Conservation (phyloP, 1,284 basidiomycete species). For the Takashimella koratensis region DNA sequence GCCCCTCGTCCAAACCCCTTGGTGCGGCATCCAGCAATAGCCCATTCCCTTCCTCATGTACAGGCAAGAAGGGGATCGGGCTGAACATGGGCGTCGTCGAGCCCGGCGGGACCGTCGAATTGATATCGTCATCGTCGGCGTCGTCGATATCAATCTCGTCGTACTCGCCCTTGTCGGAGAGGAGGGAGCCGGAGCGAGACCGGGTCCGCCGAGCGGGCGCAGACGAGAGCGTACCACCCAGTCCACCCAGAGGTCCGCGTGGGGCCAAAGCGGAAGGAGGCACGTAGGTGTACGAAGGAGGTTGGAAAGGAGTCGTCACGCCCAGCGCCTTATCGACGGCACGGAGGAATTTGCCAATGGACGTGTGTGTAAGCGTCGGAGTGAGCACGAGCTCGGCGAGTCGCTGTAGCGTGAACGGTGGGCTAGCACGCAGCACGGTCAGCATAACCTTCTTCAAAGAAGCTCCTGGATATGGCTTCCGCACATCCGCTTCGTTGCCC, state of each 20-base stretch:
- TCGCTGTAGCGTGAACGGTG: conserved; percentile 90
- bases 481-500: conserved; percentile 2
- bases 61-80: conserved; percentile 47
- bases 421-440: conserved; percentile 55
- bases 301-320: conserved; percentile 64
- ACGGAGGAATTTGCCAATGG: conserved; percentile 83
- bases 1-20: conserved; percentile 20
- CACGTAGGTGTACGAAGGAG: conserved; percentile 34
- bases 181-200: conserved; percentile 52
- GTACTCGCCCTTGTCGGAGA: conserved; percentile 11
- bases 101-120: conserved; percentile 40
- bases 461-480: too few species aligned
- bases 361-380: conserved; percentile 69
- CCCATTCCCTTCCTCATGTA: conserved; percentile 12
- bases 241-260: neutral
- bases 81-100: conserved; percentile 47
- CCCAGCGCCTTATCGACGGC: conserved; percentile 80
- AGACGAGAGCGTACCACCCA: conserved; percentile 2
- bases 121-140: conserved; percentile 1
- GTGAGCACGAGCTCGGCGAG: conserved; percentile 76
- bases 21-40: conserved; percentile 9
- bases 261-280: conserved; percentile 8
- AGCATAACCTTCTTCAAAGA: too few species aligned
- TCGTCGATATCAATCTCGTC: neutral
- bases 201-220: conserved; percentile 6